Base-by-base conservation (phyloP, 2,329 filamentous ascomycete species). In the Sporothrix humicola region DNA sequence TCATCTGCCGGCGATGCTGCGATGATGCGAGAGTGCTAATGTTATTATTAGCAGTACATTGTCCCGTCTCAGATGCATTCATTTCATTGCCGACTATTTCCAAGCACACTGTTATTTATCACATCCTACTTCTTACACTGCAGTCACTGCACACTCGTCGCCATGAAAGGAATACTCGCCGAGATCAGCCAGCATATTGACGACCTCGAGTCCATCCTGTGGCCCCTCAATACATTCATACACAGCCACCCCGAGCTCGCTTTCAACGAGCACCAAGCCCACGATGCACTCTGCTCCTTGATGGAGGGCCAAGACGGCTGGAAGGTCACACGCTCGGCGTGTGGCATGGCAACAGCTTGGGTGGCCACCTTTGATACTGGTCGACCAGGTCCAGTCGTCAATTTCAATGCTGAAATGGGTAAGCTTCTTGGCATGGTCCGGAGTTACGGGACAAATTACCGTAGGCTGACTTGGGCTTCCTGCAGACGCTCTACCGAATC, bases 161-260 rank as follows among this genome's bases (percentile, higher is more conserved):
- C 31, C 31, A 17, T 12, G 58, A 15, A 12, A 7, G 9, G 17
- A 17, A 44, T 20, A 17, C 37, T 63, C 59, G 59, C 59, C 59
- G 31, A 63, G 4, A 44, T 63, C 17, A 37, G 20, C 31, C 59
- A 17, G 8, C 20, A 20, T 17, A 63, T 44, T 44, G 59, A 63
- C 13, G 17, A 3, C 31, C 15, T 63, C 7, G 59, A 44, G 31
- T 17, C 31, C 10, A 44, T 12, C 7, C 37, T 71, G 37, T 71
- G 69, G 69, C 44, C 69, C 1, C 26, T 71, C 3, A 71, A 52
- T 8, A 71, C 20, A 10, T 63, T 50, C 44, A 61, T 71, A 10
- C 69, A 71, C 26, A 50, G 44, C 56, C 44, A 71, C 9, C 69
- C 69, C 2, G 56, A 71, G 44, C 69, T 71, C n/a, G 56, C 69